These are phyloP conservation scores for Elsinoe arachidis DNA, from an alignment of 2,329 filamentous ascomycete species.

Conservation along the genomic window DNA sequence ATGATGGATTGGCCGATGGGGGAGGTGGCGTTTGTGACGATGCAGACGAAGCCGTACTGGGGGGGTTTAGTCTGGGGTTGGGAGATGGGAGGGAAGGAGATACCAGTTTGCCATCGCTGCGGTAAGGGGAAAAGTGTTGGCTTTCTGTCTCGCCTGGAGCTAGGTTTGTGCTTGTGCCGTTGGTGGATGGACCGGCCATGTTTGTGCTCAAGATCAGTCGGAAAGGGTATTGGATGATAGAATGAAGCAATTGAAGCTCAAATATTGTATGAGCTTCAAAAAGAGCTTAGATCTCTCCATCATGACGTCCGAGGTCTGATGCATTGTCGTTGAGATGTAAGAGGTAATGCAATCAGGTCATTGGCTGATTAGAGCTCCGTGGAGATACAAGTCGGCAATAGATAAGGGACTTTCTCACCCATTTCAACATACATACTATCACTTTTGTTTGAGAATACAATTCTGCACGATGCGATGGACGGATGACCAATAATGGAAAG, in stretches of 20 bases:
- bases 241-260: not conserved
- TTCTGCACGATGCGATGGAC: too few species aligned
- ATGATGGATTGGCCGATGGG: constrained; percentile 54
- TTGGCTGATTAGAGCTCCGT: constrained; percentile 11
- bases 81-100: constrained; percentile 17
- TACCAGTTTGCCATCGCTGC: constrained; percentile 49
- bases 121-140: constrained; percentile 49
- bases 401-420: not conserved
- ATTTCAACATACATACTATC: not conserved
- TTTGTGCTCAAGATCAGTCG: not conserved
- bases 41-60: constrained; percentile 56
- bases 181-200: not conserved
- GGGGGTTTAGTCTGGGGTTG: not conserved
- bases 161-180: constrained; percentile 1
- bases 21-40: constrained; percentile 54
- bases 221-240: not conserved
- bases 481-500: not conserved
- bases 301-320: not conserved
- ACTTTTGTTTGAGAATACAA: too few species aligned
- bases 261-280: not conserved
- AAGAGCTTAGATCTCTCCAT: not conserved
- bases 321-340: not conserved
- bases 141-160: constrained; percentile 17
- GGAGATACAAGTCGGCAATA: not conserved
- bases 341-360: constrained; percentile 10